Conservation (phyloP, 805 yeast species). For the Yueomyces sp. region DNA sequence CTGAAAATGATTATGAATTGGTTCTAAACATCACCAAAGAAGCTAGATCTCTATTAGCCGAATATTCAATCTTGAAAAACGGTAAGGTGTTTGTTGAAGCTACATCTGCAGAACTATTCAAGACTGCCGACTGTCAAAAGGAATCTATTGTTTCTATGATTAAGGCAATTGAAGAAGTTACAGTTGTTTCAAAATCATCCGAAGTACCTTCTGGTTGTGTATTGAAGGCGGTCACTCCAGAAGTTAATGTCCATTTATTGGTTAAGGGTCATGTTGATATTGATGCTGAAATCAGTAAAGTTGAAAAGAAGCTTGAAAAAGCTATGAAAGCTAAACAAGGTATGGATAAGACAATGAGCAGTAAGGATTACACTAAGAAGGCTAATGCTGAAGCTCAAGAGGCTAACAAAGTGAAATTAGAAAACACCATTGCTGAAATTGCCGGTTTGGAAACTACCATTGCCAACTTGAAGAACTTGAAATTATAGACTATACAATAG, state of each 20-base stretch:
- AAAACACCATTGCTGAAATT: constrained; percentile 69
- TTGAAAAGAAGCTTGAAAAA: constrained; percentile 59
- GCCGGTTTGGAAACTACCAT: constrained; percentile 83
- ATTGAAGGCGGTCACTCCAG: constrained; percentile 65
- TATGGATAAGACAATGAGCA: constrained; percentile 54
- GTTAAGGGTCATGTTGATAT: constrained; percentile 92
- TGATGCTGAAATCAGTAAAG: constrained; percentile 81
- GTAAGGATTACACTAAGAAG: constrained; percentile 73
- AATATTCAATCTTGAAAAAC: constrained; percentile 76
- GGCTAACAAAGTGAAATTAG: constrained; percentile 53
- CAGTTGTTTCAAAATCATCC: constrained; percentile 42
- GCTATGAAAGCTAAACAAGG: constrained; percentile 44
- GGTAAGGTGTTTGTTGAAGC: constrained; percentile 79
- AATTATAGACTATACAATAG: constrained; percentile 26
- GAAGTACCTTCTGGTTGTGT: constrained; percentile 84
- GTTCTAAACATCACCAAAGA: constrained; percentile 78
- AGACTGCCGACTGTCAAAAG: constrained; percentile 54
- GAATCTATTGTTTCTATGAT: constrained; percentile 84
- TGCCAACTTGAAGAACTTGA: constrained; percentile 67
- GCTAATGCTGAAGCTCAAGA: constrained; percentile 75
- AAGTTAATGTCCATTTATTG: constrained; percentile 73
- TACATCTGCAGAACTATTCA: constrained; percentile 29
- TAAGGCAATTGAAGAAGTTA: constrained; percentile 72
- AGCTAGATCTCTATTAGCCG: constrained; percentile 84
- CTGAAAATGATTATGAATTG: constrained; percentile 68